Conservation (phyloP, 2,329 filamentous ascomycete species). For the Colletotrichum endophyticum region DNA sequence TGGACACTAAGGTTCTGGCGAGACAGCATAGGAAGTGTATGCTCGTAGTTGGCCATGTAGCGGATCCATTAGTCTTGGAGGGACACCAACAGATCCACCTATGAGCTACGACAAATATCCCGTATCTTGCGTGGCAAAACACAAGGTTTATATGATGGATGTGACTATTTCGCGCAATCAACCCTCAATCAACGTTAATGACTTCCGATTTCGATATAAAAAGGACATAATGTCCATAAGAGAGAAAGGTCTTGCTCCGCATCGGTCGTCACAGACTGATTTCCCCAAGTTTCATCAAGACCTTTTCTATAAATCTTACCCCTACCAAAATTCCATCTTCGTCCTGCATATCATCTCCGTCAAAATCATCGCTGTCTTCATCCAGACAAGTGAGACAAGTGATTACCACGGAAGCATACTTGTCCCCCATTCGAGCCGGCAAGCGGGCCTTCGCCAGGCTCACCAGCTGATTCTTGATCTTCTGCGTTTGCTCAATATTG, state of each 20-base stretch:
- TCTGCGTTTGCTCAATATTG: not conserved
- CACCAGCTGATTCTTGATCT: slow-evolving; percentile 20
- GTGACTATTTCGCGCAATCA: fast-evolving
- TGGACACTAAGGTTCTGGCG: too few relatives aligned
- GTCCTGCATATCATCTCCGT: slow-evolving; percentile 30
- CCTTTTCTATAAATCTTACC: slow-evolving; percentile 33
- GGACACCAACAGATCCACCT: not conserved
- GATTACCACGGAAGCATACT: slow-evolving; percentile 32
- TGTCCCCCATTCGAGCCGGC: slow-evolving; percentile 29
- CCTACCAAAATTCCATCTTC: slow-evolving; percentile 32
- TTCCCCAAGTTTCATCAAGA: slow-evolving; percentile 8
- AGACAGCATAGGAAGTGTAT: too few relatives aligned
- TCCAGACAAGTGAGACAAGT: slow-evolving; percentile 41
- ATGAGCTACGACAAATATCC: too few relatives aligned
- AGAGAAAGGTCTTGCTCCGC: fast-evolving
- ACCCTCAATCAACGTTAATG: not conserved
- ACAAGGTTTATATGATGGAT: not conserved
- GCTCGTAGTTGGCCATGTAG: too few relatives aligned
- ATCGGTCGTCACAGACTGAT: not conserved
- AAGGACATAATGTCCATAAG: fast-evolving
- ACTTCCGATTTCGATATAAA: too few relatives aligned
- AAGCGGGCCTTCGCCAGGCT: slow-evolving; percentile 20
- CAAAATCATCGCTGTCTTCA: slow-evolving; percentile 31
- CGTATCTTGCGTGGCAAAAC: not conserved
- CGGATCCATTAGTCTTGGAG: too few relatives aligned